Evolutionary conservation across 768 basidiomycete species (phyloP), one percentile per base, ranked within the genome.

Genomic region (Saitozyma sp.): DNA sequence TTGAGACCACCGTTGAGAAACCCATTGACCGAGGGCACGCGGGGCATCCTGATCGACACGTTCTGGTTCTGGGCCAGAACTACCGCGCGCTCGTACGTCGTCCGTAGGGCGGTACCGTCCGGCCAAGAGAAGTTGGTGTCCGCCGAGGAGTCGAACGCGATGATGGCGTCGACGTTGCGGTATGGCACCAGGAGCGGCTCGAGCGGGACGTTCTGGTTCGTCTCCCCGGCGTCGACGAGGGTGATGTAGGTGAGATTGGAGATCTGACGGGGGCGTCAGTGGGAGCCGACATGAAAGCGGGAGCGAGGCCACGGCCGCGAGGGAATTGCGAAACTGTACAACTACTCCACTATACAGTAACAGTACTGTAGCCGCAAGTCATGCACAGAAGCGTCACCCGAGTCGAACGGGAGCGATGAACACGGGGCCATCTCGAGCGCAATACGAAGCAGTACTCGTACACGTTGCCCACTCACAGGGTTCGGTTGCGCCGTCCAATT

Each of bases 131-230:
- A 77, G 6, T 69, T 70, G 3, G 82, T 81, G 63, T 82, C 82
- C 52, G 76, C 81, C 0, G 78, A 79, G 19, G 84, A 84, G 70
- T 93, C 91, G 17, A 90, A 80, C 0, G 88, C 89, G 14, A 94
- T 82, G 67, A 93, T 85, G 5, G 89, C 85, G 70, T 94, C 91
- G 48, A 92, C 69, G 0, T 75, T 82, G 54, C 92, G 84, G 1
- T 84, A 83, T 52, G 85, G 87, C 37, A 90, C 86, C 57, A 92
- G 83, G 37, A 91, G 79, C 1, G 88, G 87, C 17, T 85, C 86
- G 37, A 88, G 81, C 0, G 91, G 91, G 8, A 90, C 74, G 70
- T 89, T 79, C 54, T 78, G 77, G 61, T 78, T 78, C 40, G 74
- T 75, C 61, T 74, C 68, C 13, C 79, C 79, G 4, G 69, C 78